Base-by-base conservation (phyloP, 108 stramenopile species). In the Parmales sp. region DNA sequence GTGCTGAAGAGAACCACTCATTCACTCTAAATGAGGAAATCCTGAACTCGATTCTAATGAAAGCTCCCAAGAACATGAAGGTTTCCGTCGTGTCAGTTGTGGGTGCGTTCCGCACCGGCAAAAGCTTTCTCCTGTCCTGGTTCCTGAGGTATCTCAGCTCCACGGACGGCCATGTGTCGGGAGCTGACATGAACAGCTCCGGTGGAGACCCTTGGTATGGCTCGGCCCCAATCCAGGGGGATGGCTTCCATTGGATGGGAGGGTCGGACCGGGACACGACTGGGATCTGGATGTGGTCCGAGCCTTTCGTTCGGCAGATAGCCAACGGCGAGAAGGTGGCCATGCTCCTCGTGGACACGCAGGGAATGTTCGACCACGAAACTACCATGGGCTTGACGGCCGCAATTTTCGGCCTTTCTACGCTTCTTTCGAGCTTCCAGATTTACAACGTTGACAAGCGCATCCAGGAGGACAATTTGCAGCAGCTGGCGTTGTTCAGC, bases 321-420 rank as follows among this genome's bases (percentile, higher is more conserved):
- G 74, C 65, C n/a, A 67, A 67, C 8, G 86, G 76, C 16, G 78
- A 81, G 31, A 71, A 67, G 45, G 70, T 95, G 11, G 95, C 95
- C 1, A 85, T 99, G 6, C 43, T 97, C 4, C 60, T 99, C 63
- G 91, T 99, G 46, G 98, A 99, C 82, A 97, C 98, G 13, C 98
- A 99, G 81, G 98, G 98, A 39, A 95, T 99, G 93, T 99, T 99
- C 76, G 98, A 99, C 77, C 90, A 95, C 74, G 95, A 97, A 68
- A 97, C 95, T 1, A 93, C 91, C 41, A 93, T 96, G 92, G 78
- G 83, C 23, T 80, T 99, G 73, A 99, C 98, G 25, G 88, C 95
- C 4, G 83, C 86, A 20, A 98, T 99, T 68, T 99, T 99, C 72
- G 98, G 96, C 26, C 72, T 99, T 25, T 82, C 81, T 45, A 98